Percentiles rank a stretch among this genome's conserved stretches.
phyloP scores from a whole-genome alignment of 106 monocot species.

The Dendrobium huoshanense region DNA sequence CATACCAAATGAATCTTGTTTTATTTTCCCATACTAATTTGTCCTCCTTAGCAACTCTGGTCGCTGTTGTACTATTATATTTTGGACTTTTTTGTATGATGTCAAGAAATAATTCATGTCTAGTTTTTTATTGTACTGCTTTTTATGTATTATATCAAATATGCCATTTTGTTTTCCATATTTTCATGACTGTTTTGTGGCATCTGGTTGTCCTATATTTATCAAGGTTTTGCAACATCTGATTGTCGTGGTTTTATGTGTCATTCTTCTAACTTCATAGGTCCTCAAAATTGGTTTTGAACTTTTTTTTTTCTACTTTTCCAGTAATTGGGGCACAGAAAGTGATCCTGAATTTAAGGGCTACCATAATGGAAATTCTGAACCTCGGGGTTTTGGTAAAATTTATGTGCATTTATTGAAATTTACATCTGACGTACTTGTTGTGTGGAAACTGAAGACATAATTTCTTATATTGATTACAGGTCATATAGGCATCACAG shows the following conservation, averaged over 20 bases:
- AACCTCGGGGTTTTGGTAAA: constrained; percentile 98
- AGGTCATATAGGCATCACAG: constrained; percentile 97
- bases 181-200: not conserved
- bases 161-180: not conserved
- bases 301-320: not conserved
- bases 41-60: not conserved
- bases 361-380: constrained; percentile 97
- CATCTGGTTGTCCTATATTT: not conserved
- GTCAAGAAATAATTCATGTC: not conserved
- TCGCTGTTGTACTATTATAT: not conserved
- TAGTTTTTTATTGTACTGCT: not conserved
- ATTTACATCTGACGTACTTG: not conserved
- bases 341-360: constrained; percentile 96
- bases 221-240: not conserved
- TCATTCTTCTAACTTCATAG: not conserved
- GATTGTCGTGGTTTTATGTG: no score
- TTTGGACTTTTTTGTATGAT: not conserved
- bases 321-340: constrained; percentile 98
- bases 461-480: not conserved
- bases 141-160: not conserved
- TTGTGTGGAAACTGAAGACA: not conserved
- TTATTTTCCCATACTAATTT: not conserved
- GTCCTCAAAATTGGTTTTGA: not conserved
- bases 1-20: not conserved
- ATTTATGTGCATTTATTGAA: not conserved